Conservation (phyloP, 148 eudicot species). For the Cornus suecica region DNA sequence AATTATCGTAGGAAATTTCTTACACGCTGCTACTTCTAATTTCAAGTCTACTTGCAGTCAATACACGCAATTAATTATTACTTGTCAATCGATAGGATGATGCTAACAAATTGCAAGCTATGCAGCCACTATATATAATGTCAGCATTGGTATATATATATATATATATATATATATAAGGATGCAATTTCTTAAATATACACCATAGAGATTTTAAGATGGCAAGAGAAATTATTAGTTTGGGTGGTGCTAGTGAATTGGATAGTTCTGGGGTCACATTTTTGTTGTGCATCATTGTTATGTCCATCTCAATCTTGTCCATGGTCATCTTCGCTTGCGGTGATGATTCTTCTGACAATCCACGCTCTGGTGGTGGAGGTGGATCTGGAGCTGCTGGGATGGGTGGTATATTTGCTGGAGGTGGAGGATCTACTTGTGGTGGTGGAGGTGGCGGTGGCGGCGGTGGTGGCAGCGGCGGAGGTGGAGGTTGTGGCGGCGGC, state of each 20-base stretch:
- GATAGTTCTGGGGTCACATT: not conserved
- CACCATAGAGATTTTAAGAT: not conserved
- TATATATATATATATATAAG: too few relatives aligned
- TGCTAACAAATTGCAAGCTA: too few relatives aligned
- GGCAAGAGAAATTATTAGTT: not conserved
- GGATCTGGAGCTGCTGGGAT: not conserved
- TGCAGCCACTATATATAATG: too few relatives aligned
- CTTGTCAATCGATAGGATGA: too few relatives aligned
- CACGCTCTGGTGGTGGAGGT: not conserved
- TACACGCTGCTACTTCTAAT: not conserved
- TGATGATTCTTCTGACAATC: not conserved
- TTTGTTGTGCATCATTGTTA: conserved; percentile 9
- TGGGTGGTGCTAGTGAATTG: not conserved
- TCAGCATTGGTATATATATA: too few relatives aligned
- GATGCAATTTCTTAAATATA: not conserved
- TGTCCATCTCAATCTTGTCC: conserved; percentile 9
- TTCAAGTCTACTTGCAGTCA: too few relatives aligned
- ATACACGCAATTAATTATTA: too few relatives aligned
- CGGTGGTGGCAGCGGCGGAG: too few relatives aligned
- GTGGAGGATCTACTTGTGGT: too few relatives aligned
- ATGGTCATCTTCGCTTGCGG: conserved; percentile 24
- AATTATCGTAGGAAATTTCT: not conserved
- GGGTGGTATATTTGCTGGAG: too few relatives aligned
- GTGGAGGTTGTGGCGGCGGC: not conserved
- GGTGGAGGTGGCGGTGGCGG: too few relatives aligned